Percentiles rank a stretch among this genome's conserved stretches.
These are phyloP conservation scores for Polyplosphaeria fusca DNA, from an alignment of 495 filamentous ascomycete species.

Conservation along the genomic window DNA sequence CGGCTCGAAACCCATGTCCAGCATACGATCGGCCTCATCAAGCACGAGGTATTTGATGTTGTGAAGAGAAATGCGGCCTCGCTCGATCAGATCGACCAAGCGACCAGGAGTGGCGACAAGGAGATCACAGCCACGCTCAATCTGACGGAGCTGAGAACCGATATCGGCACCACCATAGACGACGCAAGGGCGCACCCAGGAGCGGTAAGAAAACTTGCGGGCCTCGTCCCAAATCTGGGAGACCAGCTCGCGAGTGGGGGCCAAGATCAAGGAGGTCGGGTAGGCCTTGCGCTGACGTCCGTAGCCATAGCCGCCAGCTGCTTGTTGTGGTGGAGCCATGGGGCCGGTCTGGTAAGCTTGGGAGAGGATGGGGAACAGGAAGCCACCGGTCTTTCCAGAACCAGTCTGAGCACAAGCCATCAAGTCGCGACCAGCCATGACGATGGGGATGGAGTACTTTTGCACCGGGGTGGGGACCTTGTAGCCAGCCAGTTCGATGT, in stretches of 20 bases:
- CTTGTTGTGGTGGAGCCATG: conserved; percentile 59
- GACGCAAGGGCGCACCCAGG: conserved; percentile 96
- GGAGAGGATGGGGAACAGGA: conserved; percentile 96
- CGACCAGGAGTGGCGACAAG: conserved; percentile 95
- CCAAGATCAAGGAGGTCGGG: conserved; percentile 90
- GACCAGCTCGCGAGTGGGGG: conserved; percentile 94
- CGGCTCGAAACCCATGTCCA: conserved; percentile 99
- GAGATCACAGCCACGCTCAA: conserved; percentile 96
- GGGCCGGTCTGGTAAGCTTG: conserved; percentile 91
- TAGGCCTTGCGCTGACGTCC: conserved; percentile 90
- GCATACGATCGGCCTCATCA: conserved; percentile 98
- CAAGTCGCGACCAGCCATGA: conserved; percentile 91
- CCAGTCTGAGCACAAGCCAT: conserved; percentile 99
- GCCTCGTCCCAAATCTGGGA: conserved; percentile 98
- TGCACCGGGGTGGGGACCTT: conserved; percentile 93
- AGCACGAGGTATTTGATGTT: conserved; percentile 99
- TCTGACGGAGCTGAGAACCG: conserved; percentile 90
- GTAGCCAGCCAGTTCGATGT: conserved; percentile 92
- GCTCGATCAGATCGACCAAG: conserved; percentile 95
- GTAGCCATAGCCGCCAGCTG: conserved; percentile 59
- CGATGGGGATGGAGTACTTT: conserved; percentile 97
- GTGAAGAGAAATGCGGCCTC: conserved; percentile 90
- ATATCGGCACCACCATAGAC: conserved; percentile 99
- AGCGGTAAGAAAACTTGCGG: conserved; percentile 97
- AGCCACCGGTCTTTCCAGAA: conserved; percentile 99